Percentiles rank a stretch among this genome's conserved stretches.
These are phyloP conservation scores for Colletotrichum cuscutae DNA, from an alignment of 2,329 filamentous ascomycete genomes.

Conservation along the genomic window DNA sequence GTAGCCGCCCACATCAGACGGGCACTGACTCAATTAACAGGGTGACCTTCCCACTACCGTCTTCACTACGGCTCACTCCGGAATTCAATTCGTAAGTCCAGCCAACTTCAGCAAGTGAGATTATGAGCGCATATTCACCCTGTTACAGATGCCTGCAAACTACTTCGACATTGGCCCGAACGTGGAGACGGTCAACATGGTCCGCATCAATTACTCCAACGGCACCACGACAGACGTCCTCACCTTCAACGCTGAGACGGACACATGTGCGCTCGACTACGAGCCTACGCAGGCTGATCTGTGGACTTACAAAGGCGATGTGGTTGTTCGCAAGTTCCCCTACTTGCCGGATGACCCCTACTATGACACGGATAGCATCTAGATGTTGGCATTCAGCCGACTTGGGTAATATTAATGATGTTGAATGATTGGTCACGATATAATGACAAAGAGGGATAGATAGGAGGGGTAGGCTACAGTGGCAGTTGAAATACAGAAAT, in stretches of 20 bases:
- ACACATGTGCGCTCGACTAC: slow-evolving; percentile 44
- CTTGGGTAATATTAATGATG: neutral
- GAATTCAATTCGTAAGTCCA: slow-evolving; percentile 43
- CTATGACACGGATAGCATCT: slow-evolving; percentile 25
- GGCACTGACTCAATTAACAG: neutral
- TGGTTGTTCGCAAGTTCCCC: slow-evolving; percentile 30
- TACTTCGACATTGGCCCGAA: slow-evolving; percentile 47
- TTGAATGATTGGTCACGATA: neutral
- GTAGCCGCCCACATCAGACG: neutral
- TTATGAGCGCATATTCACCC: neutral
- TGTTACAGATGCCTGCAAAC: slow-evolving; percentile 47
- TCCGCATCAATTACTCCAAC: slow-evolving; percentile 49
- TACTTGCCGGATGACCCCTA: slow-evolving; percentile 20
- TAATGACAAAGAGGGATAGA: neutral
- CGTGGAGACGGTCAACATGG: slow-evolving; percentile 44
- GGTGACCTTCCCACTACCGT: slow-evolving; percentile 61
- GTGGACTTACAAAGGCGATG: slow-evolving; percentile 40
- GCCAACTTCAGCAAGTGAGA: neutral
- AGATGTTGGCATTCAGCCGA: neutral
- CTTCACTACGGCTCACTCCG: slow-evolving; percentile 53
- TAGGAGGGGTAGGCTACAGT: neutral
- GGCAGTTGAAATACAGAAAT: no score
- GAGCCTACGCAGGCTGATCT: slow-evolving; percentile 42
- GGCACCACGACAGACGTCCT: slow-evolving; percentile 44
- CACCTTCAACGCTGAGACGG: slow-evolving; percentile 45